Base-by-base conservation (phyloP, 345 rosid genomes). In the Geranium brycei region DNA sequence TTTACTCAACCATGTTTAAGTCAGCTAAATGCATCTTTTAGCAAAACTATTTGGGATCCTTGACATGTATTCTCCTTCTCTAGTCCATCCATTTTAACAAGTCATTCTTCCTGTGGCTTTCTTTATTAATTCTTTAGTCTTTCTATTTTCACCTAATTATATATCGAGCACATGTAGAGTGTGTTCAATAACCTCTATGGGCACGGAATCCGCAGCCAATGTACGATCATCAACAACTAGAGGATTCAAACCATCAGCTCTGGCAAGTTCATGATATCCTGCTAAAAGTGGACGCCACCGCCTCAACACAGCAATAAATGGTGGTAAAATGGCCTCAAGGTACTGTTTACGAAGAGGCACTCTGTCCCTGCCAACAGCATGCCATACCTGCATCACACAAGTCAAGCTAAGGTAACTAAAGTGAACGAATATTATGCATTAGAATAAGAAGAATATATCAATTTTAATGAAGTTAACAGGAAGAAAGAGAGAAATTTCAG, bases 201-300 rank as follows among this genome's bases (percentile, higher is more conserved):
- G 97, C 68, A 87, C 85, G 61, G 88, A 80, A 75, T 95, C 99
- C 66, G 91, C 95, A 71, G 97, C 92, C 80, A 95, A 76, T 60
- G 99, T 92, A 64, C 85, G 95, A 77, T 91, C 97, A 78, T 95
- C 99, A 66, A 79, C 87, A 53, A 72, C 78, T 75, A 95, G 99
- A 77, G 99, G 99, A 83, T 95, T 95, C 80, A 81, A 77, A 68
- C 99, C 97, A 71, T 91, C 99, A 68, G 95, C 85, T 60, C 91
- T 88, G 63, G 95, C 95, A 77, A 95, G 97, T 78, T 95, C 99
- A 82, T 87, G 96, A 80, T 91, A 91, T 67, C 92, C 92, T 60
- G 99, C 96, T 69, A 95, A 78, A 80, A 88, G 87, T 13, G 97
- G 99, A 65, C 97, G 79, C 99, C 99, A 95, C 79, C 97, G 87